Conservation (phyloP, 1,284 basidiomycete genomes). For the Macrocybe sp. region DNA sequence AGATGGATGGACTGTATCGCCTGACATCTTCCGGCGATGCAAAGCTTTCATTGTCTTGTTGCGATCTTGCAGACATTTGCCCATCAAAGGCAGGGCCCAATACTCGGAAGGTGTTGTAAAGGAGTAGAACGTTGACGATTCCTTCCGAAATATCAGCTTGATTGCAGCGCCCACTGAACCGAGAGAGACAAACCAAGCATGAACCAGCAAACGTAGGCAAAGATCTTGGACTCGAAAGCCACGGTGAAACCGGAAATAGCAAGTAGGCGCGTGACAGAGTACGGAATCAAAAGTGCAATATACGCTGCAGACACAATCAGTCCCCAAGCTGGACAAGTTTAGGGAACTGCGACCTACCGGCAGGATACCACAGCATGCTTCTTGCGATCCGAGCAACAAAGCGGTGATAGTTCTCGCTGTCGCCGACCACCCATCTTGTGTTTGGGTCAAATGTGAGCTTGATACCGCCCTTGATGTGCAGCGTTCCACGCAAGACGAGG, state of each 20-base stretch:
- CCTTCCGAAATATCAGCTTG: slow-evolving; percentile 33
- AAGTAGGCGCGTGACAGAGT: slow-evolving; percentile 48
- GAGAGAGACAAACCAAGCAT: slow-evolving; percentile 46
- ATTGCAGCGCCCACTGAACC: slow-evolving; percentile 1
- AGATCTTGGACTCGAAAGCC: slow-evolving; percentile 39
- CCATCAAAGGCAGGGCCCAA: slow-evolving; percentile 47
- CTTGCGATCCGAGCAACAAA: slow-evolving; percentile 55
- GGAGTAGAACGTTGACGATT: slow-evolving; percentile 54
- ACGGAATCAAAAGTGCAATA: slow-evolving; percentile 54
- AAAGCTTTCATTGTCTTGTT: slow-evolving; percentile 25
- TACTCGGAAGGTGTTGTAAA: slow-evolving; percentile 65
- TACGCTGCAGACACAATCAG: slow-evolving; percentile 37
- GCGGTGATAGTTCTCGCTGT: slow-evolving; percentile 45
- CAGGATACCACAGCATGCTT: slow-evolving; percentile 62
- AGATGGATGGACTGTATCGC: slow-evolving; percentile 1
- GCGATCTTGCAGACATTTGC: slow-evolving; percentile 15
- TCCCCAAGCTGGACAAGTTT: slow-evolving; percentile 28
- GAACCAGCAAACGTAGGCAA: slow-evolving; percentile 49
- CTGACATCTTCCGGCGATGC: slow-evolving; percentile 12
- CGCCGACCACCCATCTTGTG: slow-evolving; percentile 36
- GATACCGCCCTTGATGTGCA: slow-evolving; percentile 34
- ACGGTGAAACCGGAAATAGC: slow-evolving; percentile 41
- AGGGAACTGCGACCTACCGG: slow-evolving; percentile 7
- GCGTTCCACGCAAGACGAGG: slow-evolving; percentile 48
- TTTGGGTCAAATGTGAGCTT: slow-evolving; percentile 43